These are phyloP conservation scores for Ensete glaucum DNA, from an alignment of 176 grass and related monocot genomes.

Conservation along the genomic window DNA sequence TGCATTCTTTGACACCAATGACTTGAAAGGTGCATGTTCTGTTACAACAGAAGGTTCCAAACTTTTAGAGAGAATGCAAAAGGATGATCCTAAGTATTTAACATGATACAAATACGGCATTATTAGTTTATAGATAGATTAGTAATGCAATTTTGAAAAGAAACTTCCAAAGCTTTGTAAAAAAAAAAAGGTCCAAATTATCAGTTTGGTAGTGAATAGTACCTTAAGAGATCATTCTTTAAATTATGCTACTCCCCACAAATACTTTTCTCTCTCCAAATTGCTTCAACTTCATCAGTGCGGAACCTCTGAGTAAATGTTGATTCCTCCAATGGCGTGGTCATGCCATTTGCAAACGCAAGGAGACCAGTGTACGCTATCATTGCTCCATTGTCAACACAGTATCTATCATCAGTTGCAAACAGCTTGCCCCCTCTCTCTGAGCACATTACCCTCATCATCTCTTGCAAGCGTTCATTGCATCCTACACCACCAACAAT, in stretches of 20 bases:
- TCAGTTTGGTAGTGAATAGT: neutral
- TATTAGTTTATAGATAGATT: too few species aligned
- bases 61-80: too few species aligned
- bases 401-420: slow-evolving; percentile 89
- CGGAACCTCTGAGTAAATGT: slow-evolving; percentile 91
- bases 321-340: slow-evolving; percentile 61
- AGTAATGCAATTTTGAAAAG: neutral
- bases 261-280: slow-evolving; percentile 78
- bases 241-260: neutral
- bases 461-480: slow-evolving; percentile 77
- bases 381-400: slow-evolving; percentile 92
- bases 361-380: slow-evolving; percentile 94
- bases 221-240: neutral
- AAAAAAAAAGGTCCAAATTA: too few species aligned
- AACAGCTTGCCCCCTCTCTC: slow-evolving; percentile 75
- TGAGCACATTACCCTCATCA: slow-evolving; percentile 93
- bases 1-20: neutral
- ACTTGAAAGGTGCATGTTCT: neutral
- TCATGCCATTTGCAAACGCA: slow-evolving; percentile 53
- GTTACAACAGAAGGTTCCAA: neutral
- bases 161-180: neutral
- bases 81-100: too few species aligned
- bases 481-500: slow-evolving; percentile 95
- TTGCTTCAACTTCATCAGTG: slow-evolving; percentile 86
- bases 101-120: too few species aligned